These are phyloP conservation scores for Tardiomyces depauwii DNA, from an alignment of 1,139 yeast genomes.

Conservation along the genomic window DNA sequence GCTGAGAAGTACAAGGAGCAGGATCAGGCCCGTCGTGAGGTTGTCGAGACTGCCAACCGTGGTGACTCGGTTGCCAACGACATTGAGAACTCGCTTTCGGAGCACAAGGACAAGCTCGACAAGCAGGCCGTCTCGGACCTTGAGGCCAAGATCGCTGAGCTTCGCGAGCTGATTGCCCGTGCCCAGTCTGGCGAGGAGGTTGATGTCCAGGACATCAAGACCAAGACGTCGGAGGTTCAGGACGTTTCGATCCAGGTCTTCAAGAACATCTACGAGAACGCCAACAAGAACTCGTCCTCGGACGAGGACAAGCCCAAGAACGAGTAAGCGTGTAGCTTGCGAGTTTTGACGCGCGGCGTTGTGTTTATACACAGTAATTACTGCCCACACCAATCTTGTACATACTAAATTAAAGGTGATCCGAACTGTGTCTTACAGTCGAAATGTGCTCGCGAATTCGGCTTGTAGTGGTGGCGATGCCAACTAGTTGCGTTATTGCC, in stretches of 20 bases:
- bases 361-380: no score
- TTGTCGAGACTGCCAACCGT: conserved; percentile 92
- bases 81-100: conserved; percentile 88
- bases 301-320: conserved; percentile 12
- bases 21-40: conserved; percentile 90
- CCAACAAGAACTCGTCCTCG: conserved; percentile 16
- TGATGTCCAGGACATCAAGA: conserved; percentile 72
- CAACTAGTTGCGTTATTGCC: no score
- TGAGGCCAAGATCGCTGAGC: conserved; percentile 59
- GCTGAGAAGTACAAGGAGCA: conserved; percentile 97
- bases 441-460: no score
- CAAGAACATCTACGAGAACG: conserved; percentile 90
- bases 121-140: conserved; percentile 81
- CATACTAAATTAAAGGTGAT: not conserved
- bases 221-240: conserved; percentile 92
- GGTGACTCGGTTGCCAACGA: conserved; percentile 96
- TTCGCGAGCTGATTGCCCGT: conserved; percentile 87
- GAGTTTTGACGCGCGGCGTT: not conserved
- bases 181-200: conserved; percentile 90
- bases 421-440: no score
- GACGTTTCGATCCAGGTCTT: conserved; percentile 84
- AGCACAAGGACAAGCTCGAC: conserved; percentile 88
- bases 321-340: conserved; percentile 3
- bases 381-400: not conserved
- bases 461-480: no score